phyloP scores from a whole-genome alignment of 148 eudicot genomes.

The Arbutus unedo region DNA sequence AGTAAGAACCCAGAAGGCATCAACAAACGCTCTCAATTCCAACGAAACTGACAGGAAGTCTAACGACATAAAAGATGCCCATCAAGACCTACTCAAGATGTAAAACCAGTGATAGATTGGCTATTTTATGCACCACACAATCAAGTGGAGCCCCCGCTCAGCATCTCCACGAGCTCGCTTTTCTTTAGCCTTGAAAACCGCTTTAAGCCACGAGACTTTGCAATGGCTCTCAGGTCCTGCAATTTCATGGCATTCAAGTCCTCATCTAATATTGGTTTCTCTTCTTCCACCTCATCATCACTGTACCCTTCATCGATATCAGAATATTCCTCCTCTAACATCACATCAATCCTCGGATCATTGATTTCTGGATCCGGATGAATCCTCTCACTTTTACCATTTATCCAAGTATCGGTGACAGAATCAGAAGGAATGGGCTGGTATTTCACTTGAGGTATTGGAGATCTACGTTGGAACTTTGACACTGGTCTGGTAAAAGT shows the following conservation, averaged over 20 bases:
- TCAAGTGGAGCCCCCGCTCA: slow-evolving; percentile 39
- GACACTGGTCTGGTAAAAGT: slow-evolving; percentile 61
- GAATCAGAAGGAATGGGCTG: slow-evolving; percentile 38
- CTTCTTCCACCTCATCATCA: slow-evolving; percentile 35
- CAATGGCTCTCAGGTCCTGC: slow-evolving; percentile 65
- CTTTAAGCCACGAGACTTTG: slow-evolving; percentile 84
- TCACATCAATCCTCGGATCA: slow-evolving; percentile 32
- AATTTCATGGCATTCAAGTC: slow-evolving; percentile 72
- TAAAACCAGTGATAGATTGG: not conserved
- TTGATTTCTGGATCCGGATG: slow-evolving; percentile 21
- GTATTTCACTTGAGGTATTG: slow-evolving; percentile 49
- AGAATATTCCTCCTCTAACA: slow-evolving; percentile 40
- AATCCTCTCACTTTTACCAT: slow-evolving; percentile 27
- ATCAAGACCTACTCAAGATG: slow-evolving; percentile 2
- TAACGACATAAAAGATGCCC: not conserved
- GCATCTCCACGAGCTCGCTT: slow-evolving; percentile 65
- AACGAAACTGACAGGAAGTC: not conserved
- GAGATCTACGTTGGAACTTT: slow-evolving; percentile 69
- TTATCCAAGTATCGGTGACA: slow-evolving; percentile 22
- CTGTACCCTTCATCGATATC: slow-evolving; percentile 33
- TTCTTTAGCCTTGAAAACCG: slow-evolving; percentile 86
- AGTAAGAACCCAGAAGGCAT: not conserved
- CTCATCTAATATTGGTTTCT: slow-evolving; percentile 19
- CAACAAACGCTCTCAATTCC: not conserved
- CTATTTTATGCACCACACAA: not conserved